Evolutionary conservation across 176 grass and related monocot genomes (phyloP), one percentile per base, ranked within the genome.

Genomic region (Eleusine coracana): DNA sequence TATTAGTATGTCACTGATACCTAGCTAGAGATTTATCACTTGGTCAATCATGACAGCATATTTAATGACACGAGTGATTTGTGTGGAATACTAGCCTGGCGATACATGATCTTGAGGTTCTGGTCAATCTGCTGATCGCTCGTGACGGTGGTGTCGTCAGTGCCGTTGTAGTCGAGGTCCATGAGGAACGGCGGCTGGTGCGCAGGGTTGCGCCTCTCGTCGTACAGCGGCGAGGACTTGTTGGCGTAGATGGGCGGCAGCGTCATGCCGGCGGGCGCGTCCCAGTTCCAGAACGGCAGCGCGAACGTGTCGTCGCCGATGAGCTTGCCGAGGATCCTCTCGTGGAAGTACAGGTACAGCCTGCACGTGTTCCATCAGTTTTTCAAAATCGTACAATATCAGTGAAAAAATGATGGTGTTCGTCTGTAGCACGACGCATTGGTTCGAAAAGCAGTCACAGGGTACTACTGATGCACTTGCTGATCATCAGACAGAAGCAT

Each of bases 281-380:
- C 93, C 93, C 90, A 96, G 83, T 96, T 96, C 93, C 93, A 96
- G 88, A 92, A 96, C 0, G 93, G 93, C 17, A 96, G 83, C 5
- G 88, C 80, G 60, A 96, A 96, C 21, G 76, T 70, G 23, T 91
- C 90, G 74, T 96, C 90, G 20, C 90, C 93, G 68, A 96, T 89
- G 67, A 96, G 90, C 71, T 87, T 89, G 6, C 87, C 91, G 2
- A 97, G 31, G 31, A 34, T 34, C 31, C 31, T 34, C 31, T 34
- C 31, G 2, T 97, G 66, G 70, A 97, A 97, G 70, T 94, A 86
- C 51, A 85, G 6, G 79, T 92, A 97, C 18, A 81, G 79, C 51
- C 91, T 88, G 10, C 58, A 25, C 25, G 25, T 25, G 21, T 42
- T 42, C 40, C 6, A 42, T 42, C 40, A 42, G 40, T 42, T 42